Conservation (phyloP, 805 yeast genomes). For the Saccharomycopsis selenospora region DNA sequence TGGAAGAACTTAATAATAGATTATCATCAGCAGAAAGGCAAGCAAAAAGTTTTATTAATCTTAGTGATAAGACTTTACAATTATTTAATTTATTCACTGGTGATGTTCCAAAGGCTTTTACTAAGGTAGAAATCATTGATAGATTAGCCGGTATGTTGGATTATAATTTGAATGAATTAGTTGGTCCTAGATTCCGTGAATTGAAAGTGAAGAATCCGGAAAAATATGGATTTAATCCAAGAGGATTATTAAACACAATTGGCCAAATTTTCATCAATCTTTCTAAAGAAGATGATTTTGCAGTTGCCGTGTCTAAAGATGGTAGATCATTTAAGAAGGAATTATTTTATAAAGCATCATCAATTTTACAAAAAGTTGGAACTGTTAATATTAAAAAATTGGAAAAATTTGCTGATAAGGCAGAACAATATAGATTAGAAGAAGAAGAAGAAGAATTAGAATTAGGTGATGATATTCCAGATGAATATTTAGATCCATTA, state of each 20-base stretch:
- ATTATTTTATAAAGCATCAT: conserved; percentile 63
- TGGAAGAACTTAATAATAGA: conserved; percentile 52
- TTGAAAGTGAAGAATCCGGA: conserved; percentile 81
- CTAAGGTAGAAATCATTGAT: conserved; percentile 83
- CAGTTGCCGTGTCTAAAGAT: conserved; percentile 79
- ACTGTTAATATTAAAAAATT: conserved; percentile 50
- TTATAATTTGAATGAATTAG: conserved; percentile 84
- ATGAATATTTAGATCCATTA: conserved; percentile 92
- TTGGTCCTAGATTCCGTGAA: conserved; percentile 89
- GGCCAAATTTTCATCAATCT: conserved; percentile 73
- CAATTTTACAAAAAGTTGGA: conserved; percentile 49
- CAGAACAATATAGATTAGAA: conserved; percentile 48
- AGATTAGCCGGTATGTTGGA: conserved; percentile 93
- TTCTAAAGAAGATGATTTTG: conserved; percentile 54
- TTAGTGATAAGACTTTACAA: conserved; percentile 75
- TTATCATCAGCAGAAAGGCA: conserved; percentile 60
- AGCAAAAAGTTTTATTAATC: conserved; percentile 74
- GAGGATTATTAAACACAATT: conserved; percentile 56
- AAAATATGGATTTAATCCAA: conserved; percentile 77
- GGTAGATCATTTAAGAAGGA: conserved; percentile 75
- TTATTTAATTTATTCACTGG: conserved; percentile 75
- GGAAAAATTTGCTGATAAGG: conserved; percentile 52
- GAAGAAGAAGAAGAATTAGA: conserved; percentile 83
- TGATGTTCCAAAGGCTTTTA: conserved; percentile 81
- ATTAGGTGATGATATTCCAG: conserved; percentile 82